A percentile compares a stretch with the other conserved stretches of the same genome.
These are phyloP conservation scores for Rhizopus delemar DNA, from an alignment of 371 early-diverging fungal species.

Conservation along the genomic window DNA sequence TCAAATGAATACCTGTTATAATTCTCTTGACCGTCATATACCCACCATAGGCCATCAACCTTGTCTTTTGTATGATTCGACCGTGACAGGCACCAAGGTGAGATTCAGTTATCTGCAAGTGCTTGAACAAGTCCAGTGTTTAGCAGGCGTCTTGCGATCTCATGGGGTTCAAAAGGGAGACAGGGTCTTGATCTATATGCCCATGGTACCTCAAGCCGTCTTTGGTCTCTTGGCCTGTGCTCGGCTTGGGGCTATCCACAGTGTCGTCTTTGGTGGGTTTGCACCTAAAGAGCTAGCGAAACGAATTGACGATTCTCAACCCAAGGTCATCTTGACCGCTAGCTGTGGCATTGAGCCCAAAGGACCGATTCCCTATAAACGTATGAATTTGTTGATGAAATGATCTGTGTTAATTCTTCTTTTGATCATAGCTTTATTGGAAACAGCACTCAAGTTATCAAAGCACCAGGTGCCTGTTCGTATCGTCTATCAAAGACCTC, in stretches of 20 bases:
- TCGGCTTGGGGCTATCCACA: slow-evolving; percentile 85
- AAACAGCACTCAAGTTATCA: slow-evolving; percentile 60
- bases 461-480: slow-evolving; percentile 53
- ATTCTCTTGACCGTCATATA: slow-evolving; percentile 91
- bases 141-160: slow-evolving; percentile 74
- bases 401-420: slow-evolving; percentile 18
- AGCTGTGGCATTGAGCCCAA: slow-evolving; percentile 81
- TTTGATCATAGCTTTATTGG: slow-evolving; percentile 60
- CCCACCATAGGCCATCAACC: slow-evolving; percentile 30
- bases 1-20: slow-evolving; percentile 88
- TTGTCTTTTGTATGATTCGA: slow-evolving; percentile 85
- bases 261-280: slow-evolving; percentile 79
- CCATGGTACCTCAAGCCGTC: slow-evolving; percentile 88
- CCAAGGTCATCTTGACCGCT: slow-evolving; percentile 73
- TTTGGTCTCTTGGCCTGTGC: slow-evolving; percentile 91
- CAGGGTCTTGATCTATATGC: slow-evolving; percentile 85
- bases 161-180: slow-evolving; percentile 82
- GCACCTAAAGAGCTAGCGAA: slow-evolving; percentile 80
- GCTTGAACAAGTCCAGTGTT: slow-evolving; percentile 67
- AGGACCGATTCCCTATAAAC: slow-evolving; percentile 65
- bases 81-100: slow-evolving; percentile 55
- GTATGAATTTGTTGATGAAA: slow-evolving; percentile 24
- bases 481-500: slow-evolving; percentile 64
- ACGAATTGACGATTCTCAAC: slow-evolving; percentile 77
- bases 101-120: slow-evolving; percentile 74